Evolutionary conservation across 2,329 filamentous ascomycete species (phyloP), one percentile per base, ranked within the genome.

Genomic region (Periconia macrospinosa): DNA sequence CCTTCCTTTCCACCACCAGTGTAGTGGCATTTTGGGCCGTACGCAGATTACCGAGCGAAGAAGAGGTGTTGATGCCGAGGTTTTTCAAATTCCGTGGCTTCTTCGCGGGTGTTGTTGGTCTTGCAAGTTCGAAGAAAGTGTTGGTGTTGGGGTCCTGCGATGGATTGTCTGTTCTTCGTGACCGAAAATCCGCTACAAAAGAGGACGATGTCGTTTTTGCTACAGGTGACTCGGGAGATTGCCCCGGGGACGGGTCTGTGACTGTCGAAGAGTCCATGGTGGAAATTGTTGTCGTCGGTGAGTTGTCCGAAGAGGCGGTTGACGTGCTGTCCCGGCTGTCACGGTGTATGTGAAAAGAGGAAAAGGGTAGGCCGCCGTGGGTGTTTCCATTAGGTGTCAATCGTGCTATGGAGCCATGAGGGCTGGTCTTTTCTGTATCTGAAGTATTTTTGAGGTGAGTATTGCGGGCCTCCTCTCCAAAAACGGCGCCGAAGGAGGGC

Each of bases 211-310:
- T 86, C 51, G 88, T 83, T 51, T 92, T 80, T 52, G 89, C 88
- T 50, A 89, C 79, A 1, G 92, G 91, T 2, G 94, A 97, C 74
- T 97, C 92, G 9, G 93, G 93, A 1, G 93, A 97, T 6, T 19
- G 92, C 91, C 49, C 93, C 2, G 94, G 92, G 6, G 93, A 97
- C 8, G 91, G 88, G 65, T 97, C 93, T 30, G 92, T 92, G 46
- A 94, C 82, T 30, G 91, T 90, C 9, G 91, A 93, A 6, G 92
- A 95, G 76, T 96, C 93, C 59, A 93, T 91, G 18, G 91, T 96
- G 6, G 92, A 96, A 47, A 94, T 84, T 2, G 93, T 96, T 3
- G 92, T 97, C 8, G 93, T 97, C 1, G 94, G 94, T 9, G 93
- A 97, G 19, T 93, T 96, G 68, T 96, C 92, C 41, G 90, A 90